These are phyloP conservation scores for Fusarium begoniae DNA, from an alignment of 2,329 filamentous ascomycete genomes.

Conservation along the genomic window DNA sequence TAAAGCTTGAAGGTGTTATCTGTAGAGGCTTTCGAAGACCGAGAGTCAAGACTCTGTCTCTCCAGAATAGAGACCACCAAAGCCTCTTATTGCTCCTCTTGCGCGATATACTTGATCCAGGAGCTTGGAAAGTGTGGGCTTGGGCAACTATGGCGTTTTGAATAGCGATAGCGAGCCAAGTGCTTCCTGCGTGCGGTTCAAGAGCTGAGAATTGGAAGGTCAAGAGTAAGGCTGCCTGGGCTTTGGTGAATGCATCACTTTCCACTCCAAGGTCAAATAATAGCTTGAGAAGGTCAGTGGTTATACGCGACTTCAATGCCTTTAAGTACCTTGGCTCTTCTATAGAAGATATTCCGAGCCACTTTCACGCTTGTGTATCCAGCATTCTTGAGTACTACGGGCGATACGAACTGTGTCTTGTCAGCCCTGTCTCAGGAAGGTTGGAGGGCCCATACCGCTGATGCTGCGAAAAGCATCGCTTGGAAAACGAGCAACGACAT, in stretches of 20 bases:
- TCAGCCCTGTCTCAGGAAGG: background rate
- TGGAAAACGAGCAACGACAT: constrained; percentile 22
- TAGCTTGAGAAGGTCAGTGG: background rate
- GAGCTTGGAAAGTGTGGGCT: constrained; percentile 21
- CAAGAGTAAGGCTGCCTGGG: constrained; percentile 22
- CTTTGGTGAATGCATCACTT: constrained; percentile 18
- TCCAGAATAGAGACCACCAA: constrained; percentile 26
- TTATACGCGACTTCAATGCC: fast-evolving
- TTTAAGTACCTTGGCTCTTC: constrained; percentile 11
- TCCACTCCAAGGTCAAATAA: constrained; percentile 25
- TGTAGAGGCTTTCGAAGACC: constrained; percentile 4
- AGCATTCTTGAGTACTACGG: constrained; percentile 28
- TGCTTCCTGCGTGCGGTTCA: constrained; percentile 27
- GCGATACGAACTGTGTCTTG: constrained; percentile 15
- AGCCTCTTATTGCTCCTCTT: constrained; percentile 12
- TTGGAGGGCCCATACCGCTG: background rate
- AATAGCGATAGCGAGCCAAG: constrained; percentile 25
- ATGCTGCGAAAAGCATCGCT: constrained; percentile 30
- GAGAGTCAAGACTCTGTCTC: constrained; percentile 5
- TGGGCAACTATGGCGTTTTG: constrained; percentile 30
- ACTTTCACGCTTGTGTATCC: constrained; percentile 26
- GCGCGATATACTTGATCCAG: background rate
- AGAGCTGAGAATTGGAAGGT: constrained; percentile 30
- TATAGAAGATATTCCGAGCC: constrained; percentile 29
- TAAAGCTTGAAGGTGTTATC: constrained; percentile 11